Evolutionary conservation across 768 basidiomycete genomes (phyloP), one percentile per base, ranked within the genome.

Genomic region (Leccinum truebloodii): DNA sequence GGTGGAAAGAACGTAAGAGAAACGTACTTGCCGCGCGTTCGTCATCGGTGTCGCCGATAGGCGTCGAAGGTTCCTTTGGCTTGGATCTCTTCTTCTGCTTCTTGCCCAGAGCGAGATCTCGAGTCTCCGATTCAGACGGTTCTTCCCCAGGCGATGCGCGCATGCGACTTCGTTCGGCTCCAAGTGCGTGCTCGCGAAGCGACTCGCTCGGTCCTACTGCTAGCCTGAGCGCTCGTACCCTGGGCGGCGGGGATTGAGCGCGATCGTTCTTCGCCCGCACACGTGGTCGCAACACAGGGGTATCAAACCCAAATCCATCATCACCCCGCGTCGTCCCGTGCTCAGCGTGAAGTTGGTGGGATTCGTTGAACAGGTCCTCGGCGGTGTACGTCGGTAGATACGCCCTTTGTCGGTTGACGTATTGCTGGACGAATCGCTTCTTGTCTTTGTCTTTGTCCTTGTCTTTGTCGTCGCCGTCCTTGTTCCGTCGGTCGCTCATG

Each of bases 201-300:
- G 58, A 41, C 34, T 22, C 32, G 51, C 28, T 54, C n/a, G 52
- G 37, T 55, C 30, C 55, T 18, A 3, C 37, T 6, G 1, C 3
- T 24, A 26, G 28, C 28, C 28, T 28, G 28, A 16, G 37, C 28
- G 35, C 32, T 13, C 55, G 50, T 6, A 7, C 26, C 26, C 57
- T 20, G 44, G 1, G 32, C 32, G 7, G 50, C 54, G 67, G 57
- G n/a, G 56, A 14, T 49, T 30, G 53, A 32, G 39, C 3, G 39
- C n/a, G 12, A 14, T 60, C 69, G n/a, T 55, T 34, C 52, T 55
- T 34, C 52, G 69, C 70, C 30, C 58, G 61, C 12, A 63, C 64
- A 8, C 86, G 80, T 35, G 86, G 77, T 62, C 79, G 82, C 39
- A 87, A 75, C 34, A 86, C 70, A 18, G 86, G 86, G 10, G 85